A percentile compares a stretch with the other conserved stretches of the same genome.
Conservation (phyloP, 345 rosid genomes). For the Aquilaria yunnanensis region DNA sequence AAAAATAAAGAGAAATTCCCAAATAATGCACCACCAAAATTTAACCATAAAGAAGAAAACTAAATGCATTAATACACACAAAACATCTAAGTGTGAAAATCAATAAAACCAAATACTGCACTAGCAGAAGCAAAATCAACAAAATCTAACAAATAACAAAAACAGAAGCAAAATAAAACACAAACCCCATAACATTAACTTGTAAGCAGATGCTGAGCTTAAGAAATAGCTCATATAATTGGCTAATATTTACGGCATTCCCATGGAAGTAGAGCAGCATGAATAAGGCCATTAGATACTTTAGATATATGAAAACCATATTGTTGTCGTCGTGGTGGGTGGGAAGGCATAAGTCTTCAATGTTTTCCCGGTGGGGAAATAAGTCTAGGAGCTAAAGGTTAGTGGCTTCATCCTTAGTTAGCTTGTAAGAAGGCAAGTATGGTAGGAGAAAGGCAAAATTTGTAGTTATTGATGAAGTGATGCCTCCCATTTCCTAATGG, state of each 20-base stretch:
- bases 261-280: conserved; percentile 92
- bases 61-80: neutral
- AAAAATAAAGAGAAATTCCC: too few relatives aligned
- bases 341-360: conserved; percentile 62
- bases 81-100: conserved; percentile 4
- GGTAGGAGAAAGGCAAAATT: conserved; percentile 94
- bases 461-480: conserved; percentile 94
- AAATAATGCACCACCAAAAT: neutral
- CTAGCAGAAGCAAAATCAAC: neutral
- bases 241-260: conserved; percentile 91
- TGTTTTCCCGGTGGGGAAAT: conserved; percentile 78
- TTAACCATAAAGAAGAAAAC: neutral
- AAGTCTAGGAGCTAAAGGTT: conserved; percentile 59
- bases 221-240: conserved; percentile 96
- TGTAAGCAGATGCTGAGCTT: conserved; percentile 87
- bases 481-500: conserved; percentile 62
- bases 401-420: conserved; percentile 45
- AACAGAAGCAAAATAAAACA: conserved; percentile 8
- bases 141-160: neutral
- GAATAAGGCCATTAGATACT: conserved; percentile 82
- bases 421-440: conserved; percentile 81
- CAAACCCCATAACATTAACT: conserved; percentile 88
- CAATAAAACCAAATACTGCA: neutral
- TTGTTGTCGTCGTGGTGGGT: conserved; percentile 77
- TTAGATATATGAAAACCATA: conserved; percentile 56